Percentiles rank a stretch among this genome's conserved stretches.
Conservation (phyloP, 2,329 filamentous ascomycete species). For the Microdochium paspali region DNA sequence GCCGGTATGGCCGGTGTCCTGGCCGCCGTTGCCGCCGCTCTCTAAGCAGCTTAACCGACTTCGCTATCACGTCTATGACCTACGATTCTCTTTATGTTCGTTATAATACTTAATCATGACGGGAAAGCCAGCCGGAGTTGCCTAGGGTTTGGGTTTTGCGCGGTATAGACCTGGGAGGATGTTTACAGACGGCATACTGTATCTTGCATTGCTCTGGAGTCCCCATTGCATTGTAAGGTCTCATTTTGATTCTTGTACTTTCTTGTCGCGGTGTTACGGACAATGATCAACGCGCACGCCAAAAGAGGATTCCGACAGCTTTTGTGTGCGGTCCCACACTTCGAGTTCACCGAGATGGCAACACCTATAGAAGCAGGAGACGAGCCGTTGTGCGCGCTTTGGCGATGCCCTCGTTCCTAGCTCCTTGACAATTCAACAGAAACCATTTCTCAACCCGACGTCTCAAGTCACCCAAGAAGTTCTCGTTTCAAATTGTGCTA, state of each 20-base stretch:
- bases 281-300: slow-evolving; percentile 16
- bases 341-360: not conserved
- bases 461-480: slow-evolving; percentile 12
- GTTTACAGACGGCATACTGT: slow-evolving; percentile 13
- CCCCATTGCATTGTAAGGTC: slow-evolving; percentile 20
- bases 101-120: slow-evolving; percentile 30
- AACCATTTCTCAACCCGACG: slow-evolving; percentile 6
- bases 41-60: slow-evolving; percentile 37
- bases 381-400: not conserved
- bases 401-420: slow-evolving; percentile 2
- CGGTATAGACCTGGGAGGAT: slow-evolving; percentile 17
- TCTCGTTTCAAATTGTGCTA: slow-evolving; percentile 8
- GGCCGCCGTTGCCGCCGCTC: slow-evolving; percentile 47
- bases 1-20: slow-evolving; percentile 51
- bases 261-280: slow-evolving; percentile 26
- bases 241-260: slow-evolving; percentile 32
- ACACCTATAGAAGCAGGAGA: not conserved
- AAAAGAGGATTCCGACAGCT: slow-evolving; percentile 21
- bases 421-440: slow-evolving; percentile 2
- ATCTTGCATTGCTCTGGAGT: slow-evolving; percentile 8
- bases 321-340: slow-evolving; percentile 21
- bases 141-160: slow-evolving; percentile 13
- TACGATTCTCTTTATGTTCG: slow-evolving; percentile 29
- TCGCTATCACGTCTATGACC: slow-evolving; percentile 22
- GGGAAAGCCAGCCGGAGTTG: slow-evolving; percentile 24